Conservation (phyloP, 1,284 basidiomycete genomes). For the Irpex lacteus region DNA sequence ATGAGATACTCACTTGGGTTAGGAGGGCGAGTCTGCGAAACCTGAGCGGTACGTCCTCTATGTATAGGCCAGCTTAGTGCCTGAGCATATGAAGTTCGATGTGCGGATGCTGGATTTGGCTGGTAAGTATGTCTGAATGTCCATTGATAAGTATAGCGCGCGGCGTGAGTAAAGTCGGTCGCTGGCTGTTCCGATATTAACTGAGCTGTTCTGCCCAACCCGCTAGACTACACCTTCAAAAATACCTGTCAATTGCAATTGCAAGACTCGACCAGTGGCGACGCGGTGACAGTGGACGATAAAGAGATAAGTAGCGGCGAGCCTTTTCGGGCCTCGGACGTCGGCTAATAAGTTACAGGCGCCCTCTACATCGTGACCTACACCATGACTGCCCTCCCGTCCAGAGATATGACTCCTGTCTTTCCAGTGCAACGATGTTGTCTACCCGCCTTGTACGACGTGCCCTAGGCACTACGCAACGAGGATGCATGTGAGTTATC, state of each 20-base stretch:
- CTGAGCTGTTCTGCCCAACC: too few species aligned
- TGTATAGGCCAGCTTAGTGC: too few species aligned
- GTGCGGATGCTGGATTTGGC: too few species aligned
- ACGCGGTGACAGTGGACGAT: too few species aligned
- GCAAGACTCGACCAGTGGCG: too few species aligned
- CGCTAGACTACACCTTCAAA: too few species aligned
- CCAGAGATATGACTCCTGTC: neutral
- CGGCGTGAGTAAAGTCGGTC: too few species aligned
- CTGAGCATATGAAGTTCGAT: too few species aligned
- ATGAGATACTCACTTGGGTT: neutral
- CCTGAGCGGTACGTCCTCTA: neutral
- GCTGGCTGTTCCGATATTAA: too few species aligned
- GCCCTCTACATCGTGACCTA: neutral
- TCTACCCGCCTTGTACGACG: conserved; percentile 5
- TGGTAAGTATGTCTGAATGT: too few species aligned
- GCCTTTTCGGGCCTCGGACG: neutral
- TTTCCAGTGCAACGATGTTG: neutral
- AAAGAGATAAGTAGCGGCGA: neutral
- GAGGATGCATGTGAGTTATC: neutral
- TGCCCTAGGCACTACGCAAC: neutral
- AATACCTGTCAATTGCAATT: too few species aligned
- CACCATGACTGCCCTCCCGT: neutral
- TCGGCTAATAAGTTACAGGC: neutral
- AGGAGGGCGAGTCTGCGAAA: neutral
- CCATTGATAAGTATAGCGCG: too few species aligned